Evolutionary conservation across 2,329 filamentous ascomycete species (phyloP).

Genomic region (Cercospora nicotianae): DNA sequence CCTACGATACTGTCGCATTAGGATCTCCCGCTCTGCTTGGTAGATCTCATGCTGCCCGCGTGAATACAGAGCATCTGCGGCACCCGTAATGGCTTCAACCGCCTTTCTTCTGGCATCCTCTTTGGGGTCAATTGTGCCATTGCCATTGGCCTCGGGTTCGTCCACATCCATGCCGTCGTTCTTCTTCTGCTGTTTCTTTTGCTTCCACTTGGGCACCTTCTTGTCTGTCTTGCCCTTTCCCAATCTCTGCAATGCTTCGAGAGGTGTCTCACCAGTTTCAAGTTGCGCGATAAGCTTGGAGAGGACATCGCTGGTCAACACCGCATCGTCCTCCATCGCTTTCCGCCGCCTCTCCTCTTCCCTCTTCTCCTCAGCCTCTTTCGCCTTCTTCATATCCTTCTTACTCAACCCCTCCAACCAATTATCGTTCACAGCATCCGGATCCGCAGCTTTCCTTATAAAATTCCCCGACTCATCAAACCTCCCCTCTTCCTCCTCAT

Average conservation of each 20-base stretch:
- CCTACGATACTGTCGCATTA: conserved; percentile 77
- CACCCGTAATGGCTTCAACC: conserved; percentile 82
- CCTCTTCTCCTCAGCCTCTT: conserved; percentile 80
- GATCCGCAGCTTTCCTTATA: conserved; percentile 82
- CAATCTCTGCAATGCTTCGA: conserved; percentile 83
- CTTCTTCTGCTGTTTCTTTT: conserved; percentile 52
- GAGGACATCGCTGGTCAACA: conserved; percentile 72
- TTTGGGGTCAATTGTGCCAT: conserved; percentile 59
- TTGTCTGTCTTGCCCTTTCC: conserved; percentile 59
- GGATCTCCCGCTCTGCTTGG: conserved; percentile 78
- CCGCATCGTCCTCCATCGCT: conserved; percentile 70
- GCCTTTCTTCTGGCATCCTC: conserved; percentile 69
- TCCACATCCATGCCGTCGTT: conserved; percentile 71
- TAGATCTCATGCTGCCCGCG: conserved; percentile 89
- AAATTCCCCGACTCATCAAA: conserved; percentile 93
- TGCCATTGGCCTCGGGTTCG: conserved; percentile 28
- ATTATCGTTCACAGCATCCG: conserved; percentile 83
- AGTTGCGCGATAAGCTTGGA: conserved; percentile 70
- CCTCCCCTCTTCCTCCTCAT: conserved; percentile 85
- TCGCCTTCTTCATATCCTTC: conserved; percentile 86
- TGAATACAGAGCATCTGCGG: conserved; percentile 81
- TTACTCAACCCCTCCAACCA: conserved; percentile 94
- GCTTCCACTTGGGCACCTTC: conserved; percentile 61
- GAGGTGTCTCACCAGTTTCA: conserved; percentile 76
- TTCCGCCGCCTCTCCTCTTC: conserved; percentile 73